Percentiles rank a stretch among this genome's conserved stretches.
Evolutionary conservation across 2,329 filamentous ascomycete genomes (phyloP).

Genomic region (Pseudocercospora crystallina): DNA sequence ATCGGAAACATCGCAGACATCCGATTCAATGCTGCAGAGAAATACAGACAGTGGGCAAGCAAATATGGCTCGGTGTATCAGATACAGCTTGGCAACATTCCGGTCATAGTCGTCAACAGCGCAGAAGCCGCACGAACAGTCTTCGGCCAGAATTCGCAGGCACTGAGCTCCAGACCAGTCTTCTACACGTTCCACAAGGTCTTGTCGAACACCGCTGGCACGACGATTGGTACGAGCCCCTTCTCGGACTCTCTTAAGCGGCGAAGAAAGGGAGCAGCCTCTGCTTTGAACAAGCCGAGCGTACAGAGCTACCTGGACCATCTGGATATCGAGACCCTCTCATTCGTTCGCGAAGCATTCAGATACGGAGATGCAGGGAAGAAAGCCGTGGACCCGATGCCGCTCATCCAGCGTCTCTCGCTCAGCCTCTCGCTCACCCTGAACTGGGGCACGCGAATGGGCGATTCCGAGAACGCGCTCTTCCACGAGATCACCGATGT

Average conservation of each 20-base stretch:
- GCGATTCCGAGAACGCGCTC: conserved; percentile 58
- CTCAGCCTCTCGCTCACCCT: conserved; percentile 63
- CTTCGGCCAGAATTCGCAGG: conserved; percentile 44
- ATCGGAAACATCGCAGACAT: conserved; percentile 46
- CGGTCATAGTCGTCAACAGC: conserved; percentile 46
- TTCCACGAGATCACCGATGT: conserved; percentile 64
- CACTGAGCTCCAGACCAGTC: conserved; percentile 43
- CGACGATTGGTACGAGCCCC: conserved; percentile 67
- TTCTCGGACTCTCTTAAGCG: conserved; percentile 66
- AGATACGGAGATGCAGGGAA: conserved; percentile 57
- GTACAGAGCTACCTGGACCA: conserved; percentile 63
- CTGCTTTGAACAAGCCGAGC: conserved; percentile 64
- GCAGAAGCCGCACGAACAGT: conserved; percentile 42
- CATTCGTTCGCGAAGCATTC: conserved; percentile 62
- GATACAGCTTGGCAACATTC: conserved; percentile 48
- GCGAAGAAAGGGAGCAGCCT: conserved; percentile 63
- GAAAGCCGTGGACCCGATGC: conserved; percentile 62
- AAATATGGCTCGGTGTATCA: conserved; percentile 46
- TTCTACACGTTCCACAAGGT: conserved; percentile 54
- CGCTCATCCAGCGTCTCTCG: conserved; percentile 65
- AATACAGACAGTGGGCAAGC: conserved; percentile 45
- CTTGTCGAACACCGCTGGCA: conserved; percentile 64
- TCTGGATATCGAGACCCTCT: conserved; percentile 62
- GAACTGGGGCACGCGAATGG: conserved; percentile 65
- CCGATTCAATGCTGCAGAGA: conserved; percentile 44